Percentiles rank a stretch among this genome's conserved stretches.
phyloP scores from a whole-genome alignment of 805 yeast species.

The Candida ulmi region DNA sequence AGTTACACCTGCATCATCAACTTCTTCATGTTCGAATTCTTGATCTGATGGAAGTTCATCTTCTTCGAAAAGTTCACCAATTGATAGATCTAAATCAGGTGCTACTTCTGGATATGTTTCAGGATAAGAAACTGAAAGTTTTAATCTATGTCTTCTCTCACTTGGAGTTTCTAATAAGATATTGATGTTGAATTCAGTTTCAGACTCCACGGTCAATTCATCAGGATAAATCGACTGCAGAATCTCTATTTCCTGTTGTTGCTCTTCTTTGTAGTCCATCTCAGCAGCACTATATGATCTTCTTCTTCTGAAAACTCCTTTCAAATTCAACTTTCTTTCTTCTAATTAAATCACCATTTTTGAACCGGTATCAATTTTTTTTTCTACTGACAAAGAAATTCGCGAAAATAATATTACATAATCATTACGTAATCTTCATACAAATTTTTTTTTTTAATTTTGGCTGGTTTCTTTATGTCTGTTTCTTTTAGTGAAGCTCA shows the following conservation, averaged over 20 bases:
- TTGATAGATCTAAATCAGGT: constrained; percentile 43
- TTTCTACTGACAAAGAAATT: no score
- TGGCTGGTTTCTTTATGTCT: no score
- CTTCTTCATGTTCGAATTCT: constrained; percentile 25
- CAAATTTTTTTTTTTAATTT: no score
- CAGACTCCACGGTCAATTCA: constrained; percentile 44
- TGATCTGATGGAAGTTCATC: constrained; percentile 1
- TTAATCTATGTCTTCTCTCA: constrained; percentile 49
- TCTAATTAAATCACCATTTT: no score
- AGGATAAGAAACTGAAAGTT: constrained; percentile 66
- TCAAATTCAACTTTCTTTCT: no score
- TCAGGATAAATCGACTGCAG: constrained; percentile 91
- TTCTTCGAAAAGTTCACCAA: constrained; percentile 13
- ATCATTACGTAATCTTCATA: no score
- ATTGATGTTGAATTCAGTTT: constrained; percentile 47
- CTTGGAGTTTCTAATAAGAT: constrained; percentile 66
- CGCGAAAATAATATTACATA: no score
- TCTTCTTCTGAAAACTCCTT: neutral
- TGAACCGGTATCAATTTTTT: no score
- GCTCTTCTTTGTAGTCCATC: constrained; percentile 83
- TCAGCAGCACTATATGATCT: neutral
- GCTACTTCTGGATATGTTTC: constrained; percentile 75
- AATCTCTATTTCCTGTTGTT: constrained; percentile 83
- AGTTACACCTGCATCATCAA: constrained; percentile 39
- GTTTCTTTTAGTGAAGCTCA: no score